A percentile compares a stretch with the other conserved stretches of the same genome.
These are phyloP conservation scores for Ascochyta koolunga DNA, from an alignment of 2,329 filamentous ascomycete species.

Conservation along the genomic window DNA sequence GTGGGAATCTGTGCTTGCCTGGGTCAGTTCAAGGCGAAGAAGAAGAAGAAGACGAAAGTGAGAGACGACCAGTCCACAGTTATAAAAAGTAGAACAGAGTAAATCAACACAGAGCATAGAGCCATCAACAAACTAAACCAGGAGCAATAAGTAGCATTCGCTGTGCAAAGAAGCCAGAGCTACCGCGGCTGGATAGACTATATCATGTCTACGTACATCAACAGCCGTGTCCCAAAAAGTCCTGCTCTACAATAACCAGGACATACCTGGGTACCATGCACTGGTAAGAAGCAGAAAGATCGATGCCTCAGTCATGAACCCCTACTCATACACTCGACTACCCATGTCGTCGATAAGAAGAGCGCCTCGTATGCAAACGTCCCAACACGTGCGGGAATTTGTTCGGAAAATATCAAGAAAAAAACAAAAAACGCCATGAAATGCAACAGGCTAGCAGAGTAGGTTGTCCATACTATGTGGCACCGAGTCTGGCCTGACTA, in stretches of 20 bases:
- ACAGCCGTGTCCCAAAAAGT: not conserved
- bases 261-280: conserved; percentile 40
- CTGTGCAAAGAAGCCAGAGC: conserved; percentile 1
- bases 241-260: conserved; percentile 15
- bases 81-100: too few species aligned
- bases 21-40: too few species aligned
- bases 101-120: too few species aligned
- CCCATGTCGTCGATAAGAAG: conserved; percentile 1
- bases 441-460: conserved; percentile 31
- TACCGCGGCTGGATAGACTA: not conserved
- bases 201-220: conserved; percentile 5
- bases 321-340: conserved; percentile 24
- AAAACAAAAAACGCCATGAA: conserved; percentile 29
- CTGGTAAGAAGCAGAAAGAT: conserved; percentile 22
- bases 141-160: conserved; percentile 9
- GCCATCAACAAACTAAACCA: not conserved
- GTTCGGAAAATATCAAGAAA: not conserved
- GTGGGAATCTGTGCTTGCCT: too few species aligned
- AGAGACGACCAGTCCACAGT: too few species aligned
- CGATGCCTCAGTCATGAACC: conserved; percentile 19
- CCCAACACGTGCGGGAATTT: not conserved
- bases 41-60: too few species aligned
- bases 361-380: conserved; percentile 30
- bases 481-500: conserved; percentile 29
- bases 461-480: conserved; percentile 32